A percentile compares a stretch with the other conserved stretches of the same genome.
phyloP scores from a whole-genome alignment of 305 asterid species.

The Fraxinus dipetala region DNA sequence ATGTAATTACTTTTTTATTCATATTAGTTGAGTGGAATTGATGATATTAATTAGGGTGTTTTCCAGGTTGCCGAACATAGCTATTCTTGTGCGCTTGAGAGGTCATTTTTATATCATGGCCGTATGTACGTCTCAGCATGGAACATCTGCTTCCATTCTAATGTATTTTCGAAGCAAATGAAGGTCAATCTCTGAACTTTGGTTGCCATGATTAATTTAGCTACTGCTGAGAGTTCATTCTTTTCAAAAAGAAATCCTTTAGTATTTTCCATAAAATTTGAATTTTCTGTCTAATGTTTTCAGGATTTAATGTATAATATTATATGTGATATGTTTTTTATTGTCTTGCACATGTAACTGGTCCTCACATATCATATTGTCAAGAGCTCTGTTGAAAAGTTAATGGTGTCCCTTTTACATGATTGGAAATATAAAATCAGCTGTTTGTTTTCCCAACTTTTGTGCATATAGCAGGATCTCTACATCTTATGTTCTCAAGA shows the following conservation, averaged over 20 bases:
- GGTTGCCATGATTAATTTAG: conserved; percentile 13
- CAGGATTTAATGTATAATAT: not conserved
- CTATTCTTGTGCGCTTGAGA: conserved; percentile 95
- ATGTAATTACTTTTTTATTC: conserved; percentile 1
- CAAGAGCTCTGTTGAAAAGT: not conserved
- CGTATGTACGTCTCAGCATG: conserved; percentile 84
- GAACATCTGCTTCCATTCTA: conserved; percentile 94
- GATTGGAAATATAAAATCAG: not conserved
- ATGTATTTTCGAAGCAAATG: conserved; percentile 90
- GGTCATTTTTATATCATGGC: conserved; percentile 92
- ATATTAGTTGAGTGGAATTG: conserved; percentile 13
- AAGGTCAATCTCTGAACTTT: conserved; percentile 49
- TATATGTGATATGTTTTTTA: not conserved
- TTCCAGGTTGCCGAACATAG: conserved; percentile 83
- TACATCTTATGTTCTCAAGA: not conserved
- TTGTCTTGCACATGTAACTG: not conserved
- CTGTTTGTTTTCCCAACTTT: not conserved
- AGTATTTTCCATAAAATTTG: not conserved
- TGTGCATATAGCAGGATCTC: not conserved
- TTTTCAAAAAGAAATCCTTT: conserved; percentile 10
- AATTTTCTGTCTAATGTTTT: not conserved
- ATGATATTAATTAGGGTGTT: conserved; percentile 21
- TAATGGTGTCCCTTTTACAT: not conserved
- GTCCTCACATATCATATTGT: not conserved
- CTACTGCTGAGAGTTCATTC: conserved; percentile 8